A percentile compares a stretch with the other conserved stretches of the same genome.
Evolutionary conservation across 2,329 filamentous ascomycete species (phyloP).

Genomic region (Bipolaris sorokiniana): DNA sequence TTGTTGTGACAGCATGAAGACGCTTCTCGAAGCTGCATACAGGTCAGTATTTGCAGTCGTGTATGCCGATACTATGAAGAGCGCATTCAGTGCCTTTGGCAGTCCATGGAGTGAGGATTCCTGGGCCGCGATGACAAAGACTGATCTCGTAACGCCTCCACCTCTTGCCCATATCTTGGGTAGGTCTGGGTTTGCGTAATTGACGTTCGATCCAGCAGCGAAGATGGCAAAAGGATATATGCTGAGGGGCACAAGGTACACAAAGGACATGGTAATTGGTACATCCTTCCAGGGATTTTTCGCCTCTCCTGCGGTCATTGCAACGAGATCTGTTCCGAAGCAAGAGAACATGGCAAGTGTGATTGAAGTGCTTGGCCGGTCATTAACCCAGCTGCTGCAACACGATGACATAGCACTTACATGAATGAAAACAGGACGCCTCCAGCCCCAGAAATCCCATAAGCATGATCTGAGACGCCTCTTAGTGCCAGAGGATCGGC

Average conservation of each 20-base stretch:
- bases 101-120: slow-evolving; percentile 30
- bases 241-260: slow-evolving; percentile 37
- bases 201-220: slow-evolving; percentile 38
- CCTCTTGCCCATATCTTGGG: slow-evolving; percentile 26
- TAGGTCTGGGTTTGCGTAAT: slow-evolving; percentile 36
- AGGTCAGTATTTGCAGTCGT: slow-evolving; percentile 42
- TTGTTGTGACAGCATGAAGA: slow-evolving; percentile 38
- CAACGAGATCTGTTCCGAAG: slow-evolving; percentile 38
- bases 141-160: slow-evolving; percentile 18
- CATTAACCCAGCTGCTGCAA: neutral
- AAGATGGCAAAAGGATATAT: slow-evolving; percentile 37
- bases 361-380: slow-evolving; percentile 31
- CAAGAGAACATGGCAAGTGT: slow-evolving; percentile 43
- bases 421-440: slow-evolving; percentile 39
- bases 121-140: slow-evolving; percentile 37
- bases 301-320: slow-evolving; percentile 43
- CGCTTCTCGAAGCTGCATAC: slow-evolving; percentile 37
- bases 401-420: slow-evolving; percentile 16
- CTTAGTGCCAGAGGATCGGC: slow-evolving; percentile 4
- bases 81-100: slow-evolving; percentile 32
- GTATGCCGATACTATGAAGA: slow-evolving; percentile 42
- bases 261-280: slow-evolving; percentile 39
- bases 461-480: slow-evolving; percentile 21
- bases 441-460: slow-evolving; percentile 31
- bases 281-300: slow-evolving; percentile 38